A percentile compares a stretch with the other conserved stretches of the same genome.
phyloP scores from a whole-genome alignment of 352 stramenopile species.

The Globisporangium cystogenes region DNA sequence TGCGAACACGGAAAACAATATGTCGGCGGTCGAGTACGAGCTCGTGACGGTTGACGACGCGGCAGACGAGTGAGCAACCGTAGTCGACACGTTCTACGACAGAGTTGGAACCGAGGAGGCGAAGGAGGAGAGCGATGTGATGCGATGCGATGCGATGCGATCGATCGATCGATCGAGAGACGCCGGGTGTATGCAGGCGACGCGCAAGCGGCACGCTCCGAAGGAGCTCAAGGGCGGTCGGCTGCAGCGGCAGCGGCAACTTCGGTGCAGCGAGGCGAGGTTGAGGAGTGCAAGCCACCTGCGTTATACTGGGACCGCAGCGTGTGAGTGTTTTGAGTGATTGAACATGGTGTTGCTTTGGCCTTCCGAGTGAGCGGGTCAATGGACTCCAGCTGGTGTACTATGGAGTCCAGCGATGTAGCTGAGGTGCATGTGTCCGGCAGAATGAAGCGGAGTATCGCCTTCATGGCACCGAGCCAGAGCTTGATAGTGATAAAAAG shows the following conservation, averaged over 20 bases:
- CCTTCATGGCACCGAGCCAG: no score
- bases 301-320: no score
- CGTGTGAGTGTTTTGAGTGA: no score
- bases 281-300: no score
- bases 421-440: no score
- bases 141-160: no score
- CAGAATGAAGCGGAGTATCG: no score
- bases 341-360: no score
- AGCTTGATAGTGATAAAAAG: constrained; percentile 1
- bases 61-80: constrained; percentile 23
- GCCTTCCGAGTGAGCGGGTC: no score
- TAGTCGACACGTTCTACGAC: neutral
- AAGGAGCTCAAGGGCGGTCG: neutral
- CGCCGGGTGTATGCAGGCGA: neutral
- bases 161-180: neutral
- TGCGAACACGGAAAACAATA: constrained; percentile 60
- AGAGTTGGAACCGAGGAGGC: neutral
- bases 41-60: constrained; percentile 69
- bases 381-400: no score
- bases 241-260: neutral
- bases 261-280: no score
- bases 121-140: neutral
- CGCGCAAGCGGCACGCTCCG: neutral
- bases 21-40: constrained; percentile 82
- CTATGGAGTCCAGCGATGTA: no score